Percentiles rank a stretch among this genome's conserved stretches.
These are phyloP conservation scores for Mimosa pudica DNA, from an alignment of 306 rosid genomes.

Conservation along the genomic window DNA sequence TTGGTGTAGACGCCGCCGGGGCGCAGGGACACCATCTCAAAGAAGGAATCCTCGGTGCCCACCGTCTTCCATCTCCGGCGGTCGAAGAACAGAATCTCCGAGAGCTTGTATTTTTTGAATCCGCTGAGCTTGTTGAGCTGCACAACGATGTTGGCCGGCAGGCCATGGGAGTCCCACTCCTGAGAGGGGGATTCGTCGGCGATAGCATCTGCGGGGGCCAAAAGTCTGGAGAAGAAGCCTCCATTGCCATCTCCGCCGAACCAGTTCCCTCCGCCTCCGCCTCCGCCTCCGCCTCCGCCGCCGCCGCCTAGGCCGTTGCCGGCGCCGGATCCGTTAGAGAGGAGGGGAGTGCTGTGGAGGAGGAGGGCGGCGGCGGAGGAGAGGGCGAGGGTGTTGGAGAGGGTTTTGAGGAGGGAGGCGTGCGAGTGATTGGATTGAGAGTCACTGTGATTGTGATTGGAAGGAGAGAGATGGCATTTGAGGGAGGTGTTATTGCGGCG, in stretches of 20 bases:
- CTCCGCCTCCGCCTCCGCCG: conserved; percentile 44
- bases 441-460: neutral
- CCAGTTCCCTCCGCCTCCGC: conserved; percentile 47
- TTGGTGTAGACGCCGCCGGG: conserved; percentile 82
- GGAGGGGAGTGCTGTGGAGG: conserved; percentile 35
- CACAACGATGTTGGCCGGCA: conserved; percentile 82
- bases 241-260: conserved; percentile 42
- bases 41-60: conserved; percentile 83
- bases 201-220: conserved; percentile 51
- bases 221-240: conserved; percentile 62
- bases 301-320: conserved; percentile 31
- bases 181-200: conserved; percentile 71
- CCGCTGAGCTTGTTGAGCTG: conserved; percentile 84
- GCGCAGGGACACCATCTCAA: conserved; percentile 83
- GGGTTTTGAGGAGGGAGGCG: conserved; percentile 40
- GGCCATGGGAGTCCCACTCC: conserved; percentile 88
- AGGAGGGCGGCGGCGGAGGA: conserved; percentile 65
- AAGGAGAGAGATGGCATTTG: conserved; percentile 37
- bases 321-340: conserved; percentile 28
- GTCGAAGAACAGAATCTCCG: conserved; percentile 80
- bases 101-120: conserved; percentile 81
- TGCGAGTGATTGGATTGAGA: conserved; percentile 20
- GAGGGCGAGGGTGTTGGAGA: conserved; percentile 56
- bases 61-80: conserved; percentile 52
- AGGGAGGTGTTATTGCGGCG: conserved; percentile 29